Conservation (phyloP, 2,329 filamentous ascomycete genomes). For the Xylariaceae sp. region DNA sequence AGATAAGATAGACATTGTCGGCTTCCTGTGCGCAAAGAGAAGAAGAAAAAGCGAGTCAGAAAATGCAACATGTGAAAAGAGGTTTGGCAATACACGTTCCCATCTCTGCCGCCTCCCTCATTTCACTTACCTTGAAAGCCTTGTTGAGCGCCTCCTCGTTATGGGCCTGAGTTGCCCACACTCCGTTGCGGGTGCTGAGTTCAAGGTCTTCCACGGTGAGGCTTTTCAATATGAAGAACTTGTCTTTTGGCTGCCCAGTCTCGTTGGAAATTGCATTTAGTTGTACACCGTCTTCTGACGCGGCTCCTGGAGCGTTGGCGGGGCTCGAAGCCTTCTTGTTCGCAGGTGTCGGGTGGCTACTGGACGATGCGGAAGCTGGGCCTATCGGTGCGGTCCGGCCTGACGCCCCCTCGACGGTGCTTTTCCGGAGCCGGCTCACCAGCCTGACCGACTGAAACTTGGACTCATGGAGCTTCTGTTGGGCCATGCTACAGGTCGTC, state of each 20-base stretch:
- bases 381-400: constrained; percentile 50
- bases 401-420: constrained; percentile 33
- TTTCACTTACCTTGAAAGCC: constrained; percentile 63
- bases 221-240: constrained; percentile 91
- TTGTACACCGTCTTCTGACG: constrained; percentile 16
- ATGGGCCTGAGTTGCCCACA: constrained; percentile 92
- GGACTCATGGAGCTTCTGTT: constrained; percentile 83
- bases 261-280: constrained; percentile 15
- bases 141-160: constrained; percentile 81
- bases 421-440: constrained; percentile 73
- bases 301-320: constrained; percentile 10
- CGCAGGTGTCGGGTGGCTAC: constrained; percentile 16
- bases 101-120: neutral
- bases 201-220: constrained; percentile 87
- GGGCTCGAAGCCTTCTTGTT: constrained; percentile 14
- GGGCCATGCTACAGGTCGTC: constrained; percentile 65
- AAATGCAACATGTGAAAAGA: neutral
- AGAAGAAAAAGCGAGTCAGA: neutral
- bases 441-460: constrained; percentile 80
- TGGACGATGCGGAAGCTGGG: constrained; percentile 40
- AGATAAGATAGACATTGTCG: constrained; percentile 85
- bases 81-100: neutral
- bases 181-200: constrained; percentile 75
- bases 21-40: constrained; percentile 47
- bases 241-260: constrained; percentile 49